These are phyloP conservation scores for Beta lomatogona DNA, from an alignment of 179 eudicot genomes.

Conservation along the genomic window DNA sequence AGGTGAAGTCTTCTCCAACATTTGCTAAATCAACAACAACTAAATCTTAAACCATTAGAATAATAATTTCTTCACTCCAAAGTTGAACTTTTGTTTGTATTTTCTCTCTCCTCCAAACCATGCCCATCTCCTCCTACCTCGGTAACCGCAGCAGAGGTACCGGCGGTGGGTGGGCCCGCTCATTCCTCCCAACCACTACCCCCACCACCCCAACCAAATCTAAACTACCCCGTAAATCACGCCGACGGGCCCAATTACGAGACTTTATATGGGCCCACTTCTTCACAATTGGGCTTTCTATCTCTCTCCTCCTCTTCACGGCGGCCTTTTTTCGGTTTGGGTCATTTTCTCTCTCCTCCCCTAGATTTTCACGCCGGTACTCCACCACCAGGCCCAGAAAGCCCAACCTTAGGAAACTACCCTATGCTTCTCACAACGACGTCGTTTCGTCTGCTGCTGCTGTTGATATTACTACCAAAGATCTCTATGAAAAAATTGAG, in stretches of 20 bases:
- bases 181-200: slow-evolving; percentile 57
- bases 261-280: slow-evolving; percentile 64
- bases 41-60: no score
- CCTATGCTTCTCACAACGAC: slow-evolving; percentile 27
- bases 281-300: slow-evolving; percentile 50
- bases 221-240: slow-evolving; percentile 55
- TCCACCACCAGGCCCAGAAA: slow-evolving; percentile 38
- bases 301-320: slow-evolving; percentile 21
- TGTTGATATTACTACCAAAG: slow-evolving; percentile 84
- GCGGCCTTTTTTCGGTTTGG: slow-evolving; percentile 19
- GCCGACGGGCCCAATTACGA: slow-evolving; percentile 47
- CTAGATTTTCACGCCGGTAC: slow-evolving; percentile 13
- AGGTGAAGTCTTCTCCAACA: no score
- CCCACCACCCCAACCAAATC: slow-evolving; percentile 39
- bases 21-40: no score
- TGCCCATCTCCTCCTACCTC: slow-evolving; percentile 61
- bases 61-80: no score
- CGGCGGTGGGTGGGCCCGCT: slow-evolving; percentile 36
- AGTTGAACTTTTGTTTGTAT: no score
- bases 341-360: slow-evolving; percentile 7
- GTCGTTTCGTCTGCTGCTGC: slow-evolving; percentile 43
- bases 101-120: background rate
- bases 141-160: slow-evolving; percentile 58
- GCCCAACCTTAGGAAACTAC: slow-evolving; percentile 33
- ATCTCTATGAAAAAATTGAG: slow-evolving; percentile 73